phyloP scores from a whole-genome alignment of 1,139 yeast genomes.

The Zygosaccharomyces sapae region DNA sequence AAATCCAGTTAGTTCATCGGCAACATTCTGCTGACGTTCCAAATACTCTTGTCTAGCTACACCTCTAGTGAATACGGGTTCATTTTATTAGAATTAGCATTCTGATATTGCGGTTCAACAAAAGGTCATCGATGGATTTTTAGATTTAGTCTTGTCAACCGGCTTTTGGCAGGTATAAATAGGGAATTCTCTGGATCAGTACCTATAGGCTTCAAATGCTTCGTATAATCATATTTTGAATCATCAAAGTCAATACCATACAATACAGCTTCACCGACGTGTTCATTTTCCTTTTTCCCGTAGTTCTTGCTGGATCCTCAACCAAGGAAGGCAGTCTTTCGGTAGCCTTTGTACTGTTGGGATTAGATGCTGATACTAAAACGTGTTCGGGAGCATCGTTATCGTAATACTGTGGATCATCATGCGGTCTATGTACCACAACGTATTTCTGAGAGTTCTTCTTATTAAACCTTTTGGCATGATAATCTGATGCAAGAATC shows the following conservation, averaged over 20 bases:
- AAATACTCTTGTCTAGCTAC: slow-evolving; percentile 34
- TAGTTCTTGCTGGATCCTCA: slow-evolving; percentile 33
- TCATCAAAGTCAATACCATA: slow-evolving; percentile 89
- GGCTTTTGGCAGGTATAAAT: slow-evolving; percentile 46
- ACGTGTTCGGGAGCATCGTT: slow-evolving; percentile 82
- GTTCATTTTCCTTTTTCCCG: slow-evolving; percentile 24
- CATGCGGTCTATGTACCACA: slow-evolving; percentile 86
- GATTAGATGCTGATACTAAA: slow-evolving; percentile 59
- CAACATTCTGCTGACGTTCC: slow-evolving; percentile 59
- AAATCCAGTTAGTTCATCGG: slow-evolving; percentile 81
- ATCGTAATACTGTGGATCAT: slow-evolving; percentile 77
- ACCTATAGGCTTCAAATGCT: slow-evolving; percentile 90
- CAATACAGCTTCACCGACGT: slow-evolving; percentile 76
- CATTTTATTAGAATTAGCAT: slow-evolving; percentile 59
- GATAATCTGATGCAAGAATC: not conserved
- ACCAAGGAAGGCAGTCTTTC: slow-evolving; percentile 11
- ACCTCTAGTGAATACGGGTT: slow-evolving; percentile 38
- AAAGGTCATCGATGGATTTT: slow-evolving; percentile 39
- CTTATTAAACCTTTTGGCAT: slow-evolving; percentile 52
- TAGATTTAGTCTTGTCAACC: slow-evolving; percentile 30
- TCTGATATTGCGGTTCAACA: slow-evolving; percentile 44
- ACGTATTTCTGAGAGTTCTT: slow-evolving; percentile 75
- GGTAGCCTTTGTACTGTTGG: slow-evolving; percentile 36
- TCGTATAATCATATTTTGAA: slow-evolving; percentile 89
- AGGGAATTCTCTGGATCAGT: slow-evolving; percentile 48